phyloP scores from a whole-genome alignment of 306 rosid species.

The Carpinus viminea region DNA sequence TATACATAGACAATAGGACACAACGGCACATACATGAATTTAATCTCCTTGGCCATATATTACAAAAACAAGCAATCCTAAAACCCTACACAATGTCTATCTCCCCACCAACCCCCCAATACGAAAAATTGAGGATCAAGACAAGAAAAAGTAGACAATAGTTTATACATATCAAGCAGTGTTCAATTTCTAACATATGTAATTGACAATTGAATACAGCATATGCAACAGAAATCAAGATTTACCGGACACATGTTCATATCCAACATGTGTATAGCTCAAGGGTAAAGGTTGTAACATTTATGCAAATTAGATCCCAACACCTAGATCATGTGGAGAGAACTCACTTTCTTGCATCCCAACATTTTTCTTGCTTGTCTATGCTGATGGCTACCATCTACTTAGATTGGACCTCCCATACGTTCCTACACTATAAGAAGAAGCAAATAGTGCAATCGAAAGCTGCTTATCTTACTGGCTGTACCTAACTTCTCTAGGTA shows the following conservation, averaged over 20 bases:
- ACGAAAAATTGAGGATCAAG: not conserved
- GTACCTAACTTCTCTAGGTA: not conserved
- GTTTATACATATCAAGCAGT: not conserved
- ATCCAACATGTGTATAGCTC: not conserved
- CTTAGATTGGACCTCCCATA: not conserved
- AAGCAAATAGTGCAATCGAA: not conserved
- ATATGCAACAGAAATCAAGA: not conserved
- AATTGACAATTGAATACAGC: not conserved
- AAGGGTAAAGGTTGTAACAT: slow-evolving; percentile 1
- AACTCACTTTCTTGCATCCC: not conserved
- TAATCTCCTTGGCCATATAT: not conserved
- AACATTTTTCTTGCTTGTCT: not conserved
- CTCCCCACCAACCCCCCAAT: not conserved
- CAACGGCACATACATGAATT: not conserved
- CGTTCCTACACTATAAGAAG: not conserved
- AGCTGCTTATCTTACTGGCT: not conserved
- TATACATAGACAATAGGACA: not conserved
- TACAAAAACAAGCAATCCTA: not conserved
- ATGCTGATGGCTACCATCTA: not conserved
- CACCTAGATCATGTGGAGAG: not conserved
- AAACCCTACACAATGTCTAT: not conserved
- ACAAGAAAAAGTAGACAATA: not conserved
- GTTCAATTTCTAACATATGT: not conserved
- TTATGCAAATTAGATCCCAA: slow-evolving; percentile 1
- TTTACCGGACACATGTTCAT: not conserved